Conservation (phyloP, 2,329 filamentous ascomycete species). For the Fusarium torreyae region DNA sequence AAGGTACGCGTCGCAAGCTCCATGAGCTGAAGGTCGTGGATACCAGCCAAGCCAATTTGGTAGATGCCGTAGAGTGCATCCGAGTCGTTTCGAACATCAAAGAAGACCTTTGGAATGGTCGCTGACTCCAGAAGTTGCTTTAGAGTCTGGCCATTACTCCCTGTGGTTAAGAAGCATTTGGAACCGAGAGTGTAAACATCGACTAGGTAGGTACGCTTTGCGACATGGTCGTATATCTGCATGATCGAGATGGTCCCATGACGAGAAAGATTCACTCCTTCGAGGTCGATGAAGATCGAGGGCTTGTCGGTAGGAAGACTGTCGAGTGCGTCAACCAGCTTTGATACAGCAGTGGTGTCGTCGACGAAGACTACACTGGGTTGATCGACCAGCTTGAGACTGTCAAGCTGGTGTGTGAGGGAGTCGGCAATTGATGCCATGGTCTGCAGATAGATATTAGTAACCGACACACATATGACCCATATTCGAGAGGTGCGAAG, state of each 20-base stretch:
- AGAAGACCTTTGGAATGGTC: background rate
- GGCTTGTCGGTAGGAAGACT: background rate
- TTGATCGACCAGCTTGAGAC: background rate
- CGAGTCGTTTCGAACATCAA: background rate
- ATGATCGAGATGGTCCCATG: background rate
- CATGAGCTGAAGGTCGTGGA: conserved; percentile 17
- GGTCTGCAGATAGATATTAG: background rate
- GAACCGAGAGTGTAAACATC: background rate
- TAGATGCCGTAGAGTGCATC: background rate
- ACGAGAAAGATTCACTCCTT: background rate
- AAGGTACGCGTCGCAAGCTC: background rate
- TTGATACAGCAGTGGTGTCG: background rate
- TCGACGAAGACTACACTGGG: background rate
- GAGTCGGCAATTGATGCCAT: background rate
- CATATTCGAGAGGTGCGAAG: background rate
- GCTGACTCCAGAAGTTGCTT: background rate
- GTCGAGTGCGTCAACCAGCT: background rate
- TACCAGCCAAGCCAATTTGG: background rate
- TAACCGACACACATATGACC: background rate
- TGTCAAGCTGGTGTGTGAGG: background rate
- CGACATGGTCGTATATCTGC: background rate
- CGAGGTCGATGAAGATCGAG: background rate
- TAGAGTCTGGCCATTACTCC: background rate
- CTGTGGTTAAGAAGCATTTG: background rate
- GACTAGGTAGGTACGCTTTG: background rate